phyloP scores from a whole-genome alignment of 2,329 filamentous ascomycete genomes.

The Periconia sp. region DNA sequence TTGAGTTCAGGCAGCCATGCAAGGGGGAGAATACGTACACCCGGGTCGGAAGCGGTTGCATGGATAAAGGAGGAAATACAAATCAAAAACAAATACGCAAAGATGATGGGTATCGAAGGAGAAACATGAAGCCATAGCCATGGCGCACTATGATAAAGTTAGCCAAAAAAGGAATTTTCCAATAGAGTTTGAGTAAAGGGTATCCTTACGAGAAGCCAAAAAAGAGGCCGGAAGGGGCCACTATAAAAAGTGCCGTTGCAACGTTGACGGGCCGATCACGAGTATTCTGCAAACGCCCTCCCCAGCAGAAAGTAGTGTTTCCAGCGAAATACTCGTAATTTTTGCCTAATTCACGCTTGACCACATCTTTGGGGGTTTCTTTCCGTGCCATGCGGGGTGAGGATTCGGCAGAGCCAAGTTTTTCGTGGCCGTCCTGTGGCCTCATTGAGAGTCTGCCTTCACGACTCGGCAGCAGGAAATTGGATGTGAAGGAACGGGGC shows the following conservation, averaged over 20 bases:
- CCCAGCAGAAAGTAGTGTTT: conserved; percentile 86
- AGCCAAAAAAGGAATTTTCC: conserved; percentile 8
- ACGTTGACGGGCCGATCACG: conserved; percentile 86
- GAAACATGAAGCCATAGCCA: conserved; percentile 87
- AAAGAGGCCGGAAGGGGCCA: conserved; percentile 79
- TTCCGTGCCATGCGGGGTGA: conserved; percentile 63
- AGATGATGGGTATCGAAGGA: conserved; percentile 84
- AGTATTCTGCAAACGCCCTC: conserved; percentile 86
- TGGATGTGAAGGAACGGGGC: conserved; percentile 74
- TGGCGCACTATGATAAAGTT: conserved; percentile 57
- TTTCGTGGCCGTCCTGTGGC: conserved; percentile 67
- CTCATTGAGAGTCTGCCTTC: conserved; percentile 52
- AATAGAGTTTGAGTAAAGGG: neutral
- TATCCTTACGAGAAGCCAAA: conserved; percentile 70
- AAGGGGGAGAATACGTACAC: conserved; percentile 61
- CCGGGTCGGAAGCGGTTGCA: conserved; percentile 88
- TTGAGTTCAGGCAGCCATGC: conserved; percentile 14
- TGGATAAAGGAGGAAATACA: conserved; percentile 93
- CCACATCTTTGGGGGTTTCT: conserved; percentile 44
- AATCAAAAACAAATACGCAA: conserved; percentile 88
- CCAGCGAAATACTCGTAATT: conserved; percentile 94
- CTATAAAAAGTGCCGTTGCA: conserved; percentile 76
- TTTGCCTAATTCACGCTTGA: conserved; percentile 57
- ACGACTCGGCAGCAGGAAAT: conserved; percentile 67
- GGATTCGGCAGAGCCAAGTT: conserved; percentile 78